Base-by-base conservation (phyloP, 2,329 filamentous ascomycete species). In the Colletotrichum higginsianum region DNA sequence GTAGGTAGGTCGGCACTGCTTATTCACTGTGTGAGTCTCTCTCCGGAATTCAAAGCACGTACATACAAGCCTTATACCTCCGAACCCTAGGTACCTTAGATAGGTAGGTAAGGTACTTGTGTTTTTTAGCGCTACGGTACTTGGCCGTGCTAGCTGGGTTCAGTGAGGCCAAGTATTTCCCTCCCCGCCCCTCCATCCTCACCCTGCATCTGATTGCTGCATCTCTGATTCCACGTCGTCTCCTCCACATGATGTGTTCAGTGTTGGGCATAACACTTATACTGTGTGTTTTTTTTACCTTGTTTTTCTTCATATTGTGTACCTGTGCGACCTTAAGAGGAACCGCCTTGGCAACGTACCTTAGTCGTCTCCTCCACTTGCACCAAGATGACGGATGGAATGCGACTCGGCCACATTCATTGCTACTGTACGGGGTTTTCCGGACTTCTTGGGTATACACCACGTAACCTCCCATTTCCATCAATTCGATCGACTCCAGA, bases 191-290 rank as follows among this genome's bases (percentile, higher is more conserved):
- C 44, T 57, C 40, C 40, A 49, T 71, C 64, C 50, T 66, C 52
- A 63, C 65, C 65, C 58, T 71, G 58, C 65, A 58, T 63, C 65
- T 60, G 58, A 64, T 64, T 63, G 65, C 60, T 68, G 68, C 68
- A 63, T 63, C 46, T 68, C 65, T 68, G 68, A 71, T 71, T 68
- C 68, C 68, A 71, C 68, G 58, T 60, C 68, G 46, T 71, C 52
- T 38, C 35, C 9, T 38, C 35, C 35, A 65, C 66, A 15, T 21
- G 9, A 23, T 50, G 47, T 50, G 21, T 21, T 50, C 23, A 12
- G n/a, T 50, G 21, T n/a, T 23, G 9, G 21, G 21, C 21, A 23
- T 23, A 23, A 23, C 21, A 23, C 21, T 23, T 23, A 23, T 23
- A 23, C 21, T 23, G 21, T 23, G 21, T 23, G 21, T 23, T 23